phyloP scores from a whole-genome alignment of 169 alveolate genomes.

The Plasmodium yoelii region DNA sequence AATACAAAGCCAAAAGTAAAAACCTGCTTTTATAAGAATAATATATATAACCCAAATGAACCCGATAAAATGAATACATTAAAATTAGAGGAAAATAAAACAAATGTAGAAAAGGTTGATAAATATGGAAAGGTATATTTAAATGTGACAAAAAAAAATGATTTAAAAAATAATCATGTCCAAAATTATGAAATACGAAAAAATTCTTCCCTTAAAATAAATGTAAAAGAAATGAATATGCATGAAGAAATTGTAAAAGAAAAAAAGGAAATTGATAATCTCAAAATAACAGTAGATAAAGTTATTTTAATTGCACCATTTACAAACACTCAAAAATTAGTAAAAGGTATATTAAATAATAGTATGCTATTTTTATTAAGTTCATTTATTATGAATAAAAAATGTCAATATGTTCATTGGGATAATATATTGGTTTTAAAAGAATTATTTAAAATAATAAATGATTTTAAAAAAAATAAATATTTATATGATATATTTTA shows the following conservation, averaged over 20 bases:
- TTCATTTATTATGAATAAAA: conserved; percentile 65
- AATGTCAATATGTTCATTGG: conserved; percentile 73
- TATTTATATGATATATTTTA: conserved; percentile 30
- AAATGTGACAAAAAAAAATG: no score
- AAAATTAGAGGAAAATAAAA: no score
- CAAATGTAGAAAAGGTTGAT: no score
- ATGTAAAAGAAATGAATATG: neutral
- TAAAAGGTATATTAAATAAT: conserved; percentile 49
- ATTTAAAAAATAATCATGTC: no score
- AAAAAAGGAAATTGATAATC: conserved; percentile 8
- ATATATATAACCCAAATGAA: no score
- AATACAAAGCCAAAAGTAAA: no score
- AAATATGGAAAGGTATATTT: no score
- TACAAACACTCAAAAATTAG: conserved; percentile 71
- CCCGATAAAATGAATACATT: no score
- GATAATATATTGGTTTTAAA: conserved; percentile 50
- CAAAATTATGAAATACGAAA: no score
- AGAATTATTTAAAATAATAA: conserved; percentile 47
- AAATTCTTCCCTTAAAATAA: no score
- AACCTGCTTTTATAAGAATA: no score
- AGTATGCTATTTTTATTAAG: conserved; percentile 59
- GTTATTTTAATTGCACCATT: conserved; percentile 66
- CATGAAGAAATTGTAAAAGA: neutral
- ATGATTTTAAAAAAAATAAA: conserved; percentile 45
- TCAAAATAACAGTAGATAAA: conserved; percentile 47